These are phyloP conservation scores for Begonia peltatifolia DNA, from an alignment of 306 rosid genomes.

Conservation along the genomic window DNA sequence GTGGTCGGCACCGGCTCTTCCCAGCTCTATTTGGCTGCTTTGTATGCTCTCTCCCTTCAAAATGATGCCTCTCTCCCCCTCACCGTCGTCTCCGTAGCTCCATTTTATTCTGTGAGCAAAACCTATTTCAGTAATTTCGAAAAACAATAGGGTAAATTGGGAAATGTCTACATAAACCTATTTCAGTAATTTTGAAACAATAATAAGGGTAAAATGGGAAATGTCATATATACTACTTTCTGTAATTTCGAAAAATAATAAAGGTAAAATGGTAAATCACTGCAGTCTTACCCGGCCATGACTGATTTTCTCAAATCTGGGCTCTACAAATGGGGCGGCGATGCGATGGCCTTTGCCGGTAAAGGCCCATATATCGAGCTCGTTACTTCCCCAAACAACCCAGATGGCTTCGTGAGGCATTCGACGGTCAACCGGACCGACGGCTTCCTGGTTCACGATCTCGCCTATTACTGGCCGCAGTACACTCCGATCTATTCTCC, in stretches of 20 bases:
- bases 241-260: not conserved
- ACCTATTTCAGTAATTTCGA: no score
- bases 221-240: no score
- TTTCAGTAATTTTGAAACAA: not conserved
- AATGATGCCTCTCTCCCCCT: slow-evolving; percentile 32
- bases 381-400: slow-evolving; percentile 87
- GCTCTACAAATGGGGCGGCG: slow-evolving; percentile 79
- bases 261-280: not conserved
- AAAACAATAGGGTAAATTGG: no score
- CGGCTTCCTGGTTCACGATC: slow-evolving; percentile 56
- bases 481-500: slow-evolving; percentile 66
- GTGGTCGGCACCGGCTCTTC: slow-evolving; percentile 96
- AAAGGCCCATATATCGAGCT: slow-evolving; percentile 67
- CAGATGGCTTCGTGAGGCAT: slow-evolving; percentile 55
- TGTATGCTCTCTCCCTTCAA: slow-evolving; percentile 54
- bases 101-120: slow-evolving; percentile 69
- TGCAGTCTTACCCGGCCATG: slow-evolving; percentile 70
- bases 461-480: slow-evolving; percentile 94
- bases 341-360: slow-evolving; percentile 32
- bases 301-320: slow-evolving; percentile 66
- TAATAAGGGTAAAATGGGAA: not conserved
- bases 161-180: no score
- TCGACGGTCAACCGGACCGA: slow-evolving; percentile 40
- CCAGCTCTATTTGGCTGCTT: slow-evolving; percentile 71
- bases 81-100: slow-evolving; percentile 53